Percentiles rank a stretch among this genome's conserved stretches.
These are phyloP conservation scores for Botrytis squamosa DNA, from an alignment of 2,329 filamentous ascomycete species.

Conservation along the genomic window DNA sequence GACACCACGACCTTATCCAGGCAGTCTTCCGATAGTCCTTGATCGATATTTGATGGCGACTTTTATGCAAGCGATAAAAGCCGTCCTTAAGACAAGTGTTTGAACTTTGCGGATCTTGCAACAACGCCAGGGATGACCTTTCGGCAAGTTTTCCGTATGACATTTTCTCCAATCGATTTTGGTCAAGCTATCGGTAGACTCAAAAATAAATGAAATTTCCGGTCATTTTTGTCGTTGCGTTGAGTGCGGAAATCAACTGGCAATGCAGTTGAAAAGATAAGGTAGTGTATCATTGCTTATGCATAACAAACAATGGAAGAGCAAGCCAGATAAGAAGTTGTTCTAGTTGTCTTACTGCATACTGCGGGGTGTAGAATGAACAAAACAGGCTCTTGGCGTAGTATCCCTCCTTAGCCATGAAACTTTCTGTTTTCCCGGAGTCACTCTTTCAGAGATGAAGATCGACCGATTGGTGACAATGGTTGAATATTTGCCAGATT, in stretches of 20 bases:
- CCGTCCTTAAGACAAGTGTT: neutral
- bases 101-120: neutral
- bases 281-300: neutral
- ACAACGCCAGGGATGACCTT: neutral
- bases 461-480: neutral
- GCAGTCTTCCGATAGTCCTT: neutral
- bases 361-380: neutral
- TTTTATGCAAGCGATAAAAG: neutral
- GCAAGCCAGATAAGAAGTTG: neutral
- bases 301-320: neutral
- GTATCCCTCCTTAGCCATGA: neutral
- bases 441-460: too few relatives aligned
- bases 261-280: neutral
- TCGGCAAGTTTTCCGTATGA: too few relatives aligned
- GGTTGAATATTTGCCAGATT: neutral
- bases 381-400: neutral
- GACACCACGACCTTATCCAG: too few relatives aligned
- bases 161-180: neutral
- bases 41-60: neutral
- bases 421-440: neutral
- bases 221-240: neutral
- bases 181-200: neutral
- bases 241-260: neutral
- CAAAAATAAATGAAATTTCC: neutral
- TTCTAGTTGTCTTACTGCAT: neutral